Evolutionary conservation across 2,329 filamentous ascomycete species (phyloP), one percentile per base, ranked within the genome.

Genomic region (Curvularia sp.): DNA sequence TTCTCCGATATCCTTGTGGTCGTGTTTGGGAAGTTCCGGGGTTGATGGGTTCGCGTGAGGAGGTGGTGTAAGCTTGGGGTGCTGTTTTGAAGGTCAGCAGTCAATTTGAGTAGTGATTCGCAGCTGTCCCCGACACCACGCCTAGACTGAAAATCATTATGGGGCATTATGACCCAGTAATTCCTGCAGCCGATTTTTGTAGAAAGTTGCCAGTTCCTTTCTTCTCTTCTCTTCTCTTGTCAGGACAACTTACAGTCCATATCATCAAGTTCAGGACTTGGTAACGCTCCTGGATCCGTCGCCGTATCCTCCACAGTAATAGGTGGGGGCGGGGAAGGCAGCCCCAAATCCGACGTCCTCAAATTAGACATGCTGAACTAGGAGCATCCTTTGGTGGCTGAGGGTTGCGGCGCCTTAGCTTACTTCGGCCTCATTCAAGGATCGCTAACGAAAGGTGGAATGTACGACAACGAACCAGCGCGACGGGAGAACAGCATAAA

Each of bases 241-340:
- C 1, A 7, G 41, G 30, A 18, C 3, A n/a, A 55, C 55, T 49
- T 57, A 71, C 66, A 57, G 50, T 58, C 55, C 38, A 54, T 54
- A 25, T 42, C 48, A 6, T 67, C 68, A 19, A 66, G 63, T 19
- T 62, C 69, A 23, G 65, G 63, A 21, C 67, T 71, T 49, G 65
- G 69, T 38, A 60, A 53, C 34, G 66, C 66, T 34, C 61, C 62
- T 21, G 63, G 60, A 4, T 63, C 65, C 49, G 65, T 65, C 45
- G 66, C 68, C 32, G 70, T 75, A 49, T 77, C 74, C 61, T 77
- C 71, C 3, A 77, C 63, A 25, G 67, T 73, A 46, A 77, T 76
- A 42, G 73, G 71, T 18, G 75, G 74, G 15, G 69, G 69, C 25
- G 73, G 64, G 53, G 73, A 71, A 12, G 66, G 65, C 36, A 54